phyloP scores from a whole-genome alignment of 192 early-diverging fungal genomes.

The Coemansia umbellata region DNA sequence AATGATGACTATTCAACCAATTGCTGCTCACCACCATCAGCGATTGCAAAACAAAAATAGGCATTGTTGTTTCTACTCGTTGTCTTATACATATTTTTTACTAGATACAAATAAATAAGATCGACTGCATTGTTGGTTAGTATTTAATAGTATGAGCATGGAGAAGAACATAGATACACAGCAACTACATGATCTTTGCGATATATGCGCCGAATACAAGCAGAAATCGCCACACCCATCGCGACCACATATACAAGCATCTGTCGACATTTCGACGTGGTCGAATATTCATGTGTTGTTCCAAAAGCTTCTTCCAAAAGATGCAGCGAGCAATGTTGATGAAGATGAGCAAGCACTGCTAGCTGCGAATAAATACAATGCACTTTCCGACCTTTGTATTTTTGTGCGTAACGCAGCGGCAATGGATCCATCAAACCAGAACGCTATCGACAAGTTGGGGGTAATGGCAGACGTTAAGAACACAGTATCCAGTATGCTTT shows the following conservation, averaged over 20 bases:
- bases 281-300: conserved; percentile 12
- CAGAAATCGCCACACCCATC: conserved; percentile 34
- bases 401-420: conserved; percentile 42
- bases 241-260: conserved; percentile 15
- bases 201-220: conserved; percentile 11
- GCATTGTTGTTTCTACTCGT: too few relatives aligned
- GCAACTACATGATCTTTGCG: neutral
- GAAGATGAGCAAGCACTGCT: neutral
- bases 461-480: conserved; percentile 6
- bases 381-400: conserved; percentile 19
- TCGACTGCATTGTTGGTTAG: too few relatives aligned
- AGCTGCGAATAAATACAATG: neutral
- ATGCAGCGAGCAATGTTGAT: neutral
- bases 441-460: neutral
- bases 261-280: conserved; percentile 6
- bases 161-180: too few relatives aligned
- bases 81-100: too few relatives aligned
- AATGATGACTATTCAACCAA: too few relatives aligned
- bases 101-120: too few relatives aligned
- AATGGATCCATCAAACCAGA: conserved; percentile 29
- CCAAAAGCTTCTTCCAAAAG: neutral
- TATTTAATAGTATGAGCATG: too few relatives aligned
- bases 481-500: neutral
- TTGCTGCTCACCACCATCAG: too few relatives aligned
- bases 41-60: too few relatives aligned